These are phyloP conservation scores for Lathyrus tuberosus DNA, from an alignment of 306 rosid genomes.

Conservation along the genomic window DNA sequence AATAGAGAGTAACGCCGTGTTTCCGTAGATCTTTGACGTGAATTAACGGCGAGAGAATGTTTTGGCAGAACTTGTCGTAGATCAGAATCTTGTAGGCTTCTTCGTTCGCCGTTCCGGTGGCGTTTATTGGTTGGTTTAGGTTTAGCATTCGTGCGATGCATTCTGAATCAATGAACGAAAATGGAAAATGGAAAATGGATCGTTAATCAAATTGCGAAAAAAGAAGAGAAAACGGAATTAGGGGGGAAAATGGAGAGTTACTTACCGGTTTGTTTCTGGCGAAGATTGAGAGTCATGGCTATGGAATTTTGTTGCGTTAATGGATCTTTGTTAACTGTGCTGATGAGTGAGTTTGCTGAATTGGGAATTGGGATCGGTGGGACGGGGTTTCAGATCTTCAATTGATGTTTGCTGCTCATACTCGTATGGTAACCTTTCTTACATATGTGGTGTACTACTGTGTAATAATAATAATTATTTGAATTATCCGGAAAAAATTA, in stretches of 20 bases:
- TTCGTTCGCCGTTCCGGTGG: slow-evolving; percentile 76
- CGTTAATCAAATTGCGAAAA: not conserved
- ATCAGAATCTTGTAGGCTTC: slow-evolving; percentile 92
- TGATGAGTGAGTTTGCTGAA: not conserved
- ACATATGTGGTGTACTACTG: not conserved
- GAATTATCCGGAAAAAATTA: too few relatives aligned
- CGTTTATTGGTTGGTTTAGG: slow-evolving; percentile 82
- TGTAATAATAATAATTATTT: too few relatives aligned
- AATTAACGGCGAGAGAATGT: slow-evolving; percentile 84
- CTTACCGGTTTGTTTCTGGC: slow-evolving; percentile 44
- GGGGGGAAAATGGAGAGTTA: not conserved
- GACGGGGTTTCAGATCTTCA: slow-evolving; percentile 18
- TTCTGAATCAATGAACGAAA: slow-evolving; percentile 51
- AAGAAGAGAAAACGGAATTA: not conserved
- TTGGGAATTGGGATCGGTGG: not conserved
- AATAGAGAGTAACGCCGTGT: slow-evolving; percentile 92
- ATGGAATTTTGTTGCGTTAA: not conserved
- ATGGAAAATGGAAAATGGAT: not conserved
- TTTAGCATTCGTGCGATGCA: slow-evolving; percentile 87
- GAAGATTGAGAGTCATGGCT: slow-evolving; percentile 43
- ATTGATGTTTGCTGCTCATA: not conserved
- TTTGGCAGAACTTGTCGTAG: slow-evolving; percentile 85
- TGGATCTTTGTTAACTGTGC: not conserved
- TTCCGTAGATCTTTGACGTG: slow-evolving; percentile 92
- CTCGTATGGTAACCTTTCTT: not conserved